Conservation (phyloP, 768 basidiomycete genomes). For the Strobilomyces dryophilus region DNA sequence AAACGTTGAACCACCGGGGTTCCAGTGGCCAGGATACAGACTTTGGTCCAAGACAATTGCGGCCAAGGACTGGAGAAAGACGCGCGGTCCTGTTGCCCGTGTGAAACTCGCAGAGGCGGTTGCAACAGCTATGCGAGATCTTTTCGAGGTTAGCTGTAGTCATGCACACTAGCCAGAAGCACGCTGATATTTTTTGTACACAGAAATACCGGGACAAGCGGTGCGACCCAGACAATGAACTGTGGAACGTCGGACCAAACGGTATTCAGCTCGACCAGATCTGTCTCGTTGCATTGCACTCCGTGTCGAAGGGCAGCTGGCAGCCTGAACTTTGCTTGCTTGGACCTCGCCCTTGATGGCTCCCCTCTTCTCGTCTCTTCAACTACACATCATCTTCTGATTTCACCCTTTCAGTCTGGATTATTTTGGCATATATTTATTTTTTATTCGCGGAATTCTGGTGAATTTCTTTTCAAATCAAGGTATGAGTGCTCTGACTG, state of each 20-base stretch:
- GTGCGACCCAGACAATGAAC: slow-evolving; percentile 7
- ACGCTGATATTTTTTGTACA: slow-evolving; percentile 6
- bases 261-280: slow-evolving; percentile 25
- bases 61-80: slow-evolving; percentile 69
- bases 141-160: slow-evolving; percentile 46
- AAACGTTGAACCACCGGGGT: neutral
- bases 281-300: slow-evolving; percentile 69
- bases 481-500: neutral
- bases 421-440: slow-evolving; percentile 1
- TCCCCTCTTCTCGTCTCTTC: neutral
- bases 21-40: slow-evolving; percentile 75
- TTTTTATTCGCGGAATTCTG: neutral
- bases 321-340: slow-evolving; percentile 64
- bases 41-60: slow-evolving; percentile 75
- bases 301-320: slow-evolving; percentile 78
- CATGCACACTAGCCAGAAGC: neutral
- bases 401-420: neutral
- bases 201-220: slow-evolving; percentile 13
- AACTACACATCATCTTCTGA: neutral
- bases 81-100: slow-evolving; percentile 68
- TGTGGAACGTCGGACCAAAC: slow-evolving; percentile 24
- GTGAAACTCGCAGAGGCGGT: slow-evolving; percentile 72
- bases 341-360: slow-evolving; percentile 12
- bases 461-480: neutral
- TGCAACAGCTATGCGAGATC: slow-evolving; percentile 64